Evolutionary conservation across 306 rosid species (phyloP), one percentile per base, ranked within the genome.

Genomic region (Cicer cuneatum): DNA sequence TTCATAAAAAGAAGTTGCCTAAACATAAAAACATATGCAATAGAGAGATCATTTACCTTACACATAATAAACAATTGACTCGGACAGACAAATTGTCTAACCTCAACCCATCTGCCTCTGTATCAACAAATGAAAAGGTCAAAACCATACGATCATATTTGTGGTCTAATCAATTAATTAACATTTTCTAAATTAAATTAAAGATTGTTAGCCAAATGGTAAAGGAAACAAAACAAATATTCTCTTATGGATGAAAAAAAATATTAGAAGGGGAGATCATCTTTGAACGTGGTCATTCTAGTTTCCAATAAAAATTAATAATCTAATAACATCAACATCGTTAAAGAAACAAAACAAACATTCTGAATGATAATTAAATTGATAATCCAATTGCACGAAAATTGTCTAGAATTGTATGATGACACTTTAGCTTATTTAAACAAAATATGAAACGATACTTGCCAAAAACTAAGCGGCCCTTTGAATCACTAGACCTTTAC

Each of bases 31-130:
- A 14, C 7, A 37, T n/a, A n/a, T 83, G 63, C 41, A 66, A 73
- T 21, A 24, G 45, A 69, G 35, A 72, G 67, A 69, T 35, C 5
- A 39, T 73, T 77, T 63, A 82, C 84, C 72, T 74, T 65, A 75
- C 81, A 86, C 71, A 78, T 73, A 83, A 75, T 76, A 65, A 78
- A 79, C 71, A 79, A 78, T 77, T 75, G 73, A 52, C 61, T 47
- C 53, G 77, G 49, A 57, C 56, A 61, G 71, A 66, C 52, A 46
- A 21, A 57, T 57, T 46, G 73, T 80, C 77, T 65, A 40, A 68
- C 67, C 83, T 88, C 86, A 91, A 57, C 84, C 86, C 93, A 88
- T 86, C 82, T 90, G 92, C 92, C 96, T 86, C 97, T 90, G 96
- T 92, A 84, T 81, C 49, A 84, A 81, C 70, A 78, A 46, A 66